Evolutionary conservation across 2,329 filamentous ascomycete genomes (phyloP).

Genomic region (Trichoderma koningiopsis): DNA sequence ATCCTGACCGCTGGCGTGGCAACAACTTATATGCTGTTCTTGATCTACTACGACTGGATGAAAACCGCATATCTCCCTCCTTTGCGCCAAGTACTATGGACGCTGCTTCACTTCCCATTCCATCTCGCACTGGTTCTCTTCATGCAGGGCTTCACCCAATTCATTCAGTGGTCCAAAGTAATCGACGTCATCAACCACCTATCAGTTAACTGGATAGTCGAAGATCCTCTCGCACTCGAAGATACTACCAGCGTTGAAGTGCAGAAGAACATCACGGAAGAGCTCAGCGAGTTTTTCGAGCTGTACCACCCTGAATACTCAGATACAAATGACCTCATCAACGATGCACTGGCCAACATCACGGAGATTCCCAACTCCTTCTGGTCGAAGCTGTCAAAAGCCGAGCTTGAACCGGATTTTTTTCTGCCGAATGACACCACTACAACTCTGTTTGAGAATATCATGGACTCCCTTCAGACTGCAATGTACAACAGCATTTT

Average conservation of each 20-base stretch:
- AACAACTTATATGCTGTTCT: slow-evolving; percentile 50
- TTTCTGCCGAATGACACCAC: neutral
- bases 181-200: slow-evolving; percentile 36
- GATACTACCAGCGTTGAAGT: slow-evolving; percentile 31
- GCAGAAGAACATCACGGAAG: slow-evolving; percentile 27
- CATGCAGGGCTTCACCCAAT: slow-evolving; percentile 64
- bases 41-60: slow-evolving; percentile 62
- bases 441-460: neutral
- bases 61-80: slow-evolving; percentile 61
- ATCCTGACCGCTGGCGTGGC: slow-evolving; percentile 43
- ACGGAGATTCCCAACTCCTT: slow-evolving; percentile 34
- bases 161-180: slow-evolving; percentile 51
- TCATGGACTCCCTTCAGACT: neutral
- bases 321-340: slow-evolving; percentile 28
- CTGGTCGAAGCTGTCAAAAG: slow-evolving; percentile 32
- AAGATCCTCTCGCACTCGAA: slow-evolving; percentile 24
- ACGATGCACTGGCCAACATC: slow-evolving; percentile 35
- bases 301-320: slow-evolving; percentile 35
- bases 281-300: slow-evolving; percentile 32
- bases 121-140: slow-evolving; percentile 64
- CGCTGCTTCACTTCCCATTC: slow-evolving; percentile 61
- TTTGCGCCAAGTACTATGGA: slow-evolving; percentile 62
- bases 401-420: neutral
- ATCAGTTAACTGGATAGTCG: slow-evolving; percentile 24
- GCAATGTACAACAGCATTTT: slow-evolving; percentile 38